phyloP scores from a whole-genome alignment of 306 rosid genomes.

The Glycine soja region DNA sequence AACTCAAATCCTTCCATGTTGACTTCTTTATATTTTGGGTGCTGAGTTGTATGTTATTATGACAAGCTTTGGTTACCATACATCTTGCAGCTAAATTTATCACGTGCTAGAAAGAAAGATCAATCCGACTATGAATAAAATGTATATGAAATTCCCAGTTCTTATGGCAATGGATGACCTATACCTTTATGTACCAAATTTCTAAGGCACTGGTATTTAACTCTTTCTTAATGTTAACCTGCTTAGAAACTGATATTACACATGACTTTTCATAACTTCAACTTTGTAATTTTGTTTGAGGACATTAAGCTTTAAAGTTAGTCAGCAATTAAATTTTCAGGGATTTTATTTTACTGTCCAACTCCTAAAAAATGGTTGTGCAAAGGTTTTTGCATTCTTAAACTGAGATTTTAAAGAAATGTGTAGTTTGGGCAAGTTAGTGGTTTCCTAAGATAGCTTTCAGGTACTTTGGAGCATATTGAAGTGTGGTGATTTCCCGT shows the following conservation, averaged over 20 bases:
- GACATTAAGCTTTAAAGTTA: background rate
- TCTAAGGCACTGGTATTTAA: background rate
- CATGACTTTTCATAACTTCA: background rate
- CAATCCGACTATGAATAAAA: background rate
- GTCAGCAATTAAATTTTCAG: background rate
- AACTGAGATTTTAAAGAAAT: background rate
- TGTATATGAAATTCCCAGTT: background rate
- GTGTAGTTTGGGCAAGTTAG: background rate
- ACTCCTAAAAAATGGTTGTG: background rate
- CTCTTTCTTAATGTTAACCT: background rate
- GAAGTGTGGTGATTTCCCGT: background rate
- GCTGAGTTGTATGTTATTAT: background rate
- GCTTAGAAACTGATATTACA: background rate
- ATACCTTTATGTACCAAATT: background rate
- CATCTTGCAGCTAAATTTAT: background rate
- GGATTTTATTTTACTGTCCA: background rate
- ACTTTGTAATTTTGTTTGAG: background rate
- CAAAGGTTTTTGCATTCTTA: background rate
- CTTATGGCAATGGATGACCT: conserved; percentile 5
- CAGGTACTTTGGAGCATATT: background rate
- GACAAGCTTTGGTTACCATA: background rate
- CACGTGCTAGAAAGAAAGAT: background rate
- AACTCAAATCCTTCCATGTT: background rate
- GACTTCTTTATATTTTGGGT: background rate
- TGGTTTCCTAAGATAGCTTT: background rate